Conservation (phyloP, 345 rosid genomes). For the Geranium rotundifolium region DNA sequence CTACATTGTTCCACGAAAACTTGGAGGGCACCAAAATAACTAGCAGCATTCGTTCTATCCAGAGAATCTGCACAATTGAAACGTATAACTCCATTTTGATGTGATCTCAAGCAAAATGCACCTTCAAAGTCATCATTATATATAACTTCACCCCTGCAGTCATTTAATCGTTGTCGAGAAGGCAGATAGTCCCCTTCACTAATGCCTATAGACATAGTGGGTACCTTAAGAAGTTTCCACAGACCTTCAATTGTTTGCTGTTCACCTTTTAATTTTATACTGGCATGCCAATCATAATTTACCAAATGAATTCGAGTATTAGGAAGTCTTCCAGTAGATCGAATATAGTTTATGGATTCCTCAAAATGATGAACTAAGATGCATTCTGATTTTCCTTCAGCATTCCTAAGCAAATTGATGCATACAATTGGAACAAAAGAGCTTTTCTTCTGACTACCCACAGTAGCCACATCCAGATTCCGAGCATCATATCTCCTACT, state of each 20-base stretch:
- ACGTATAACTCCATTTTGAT: constrained; percentile 93
- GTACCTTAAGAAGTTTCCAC: constrained; percentile 69
- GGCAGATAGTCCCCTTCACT: constrained; percentile 91
- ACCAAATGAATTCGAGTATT: constrained; percentile 49
- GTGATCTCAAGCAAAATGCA: constrained; percentile 88
- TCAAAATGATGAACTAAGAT: constrained; percentile 89
- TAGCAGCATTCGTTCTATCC: constrained; percentile 98
- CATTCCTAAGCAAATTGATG: constrained; percentile 77
- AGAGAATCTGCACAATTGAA: constrained; percentile 96
- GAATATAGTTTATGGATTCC: constrained; percentile 61
- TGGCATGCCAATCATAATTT: constrained; percentile 96
- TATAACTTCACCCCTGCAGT: constrained; percentile 87
- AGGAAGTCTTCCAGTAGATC: constrained; percentile 65
- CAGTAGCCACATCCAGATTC: constrained; percentile 39
- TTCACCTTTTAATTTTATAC: constrained; percentile 68
- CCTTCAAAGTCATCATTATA: constrained; percentile 63
- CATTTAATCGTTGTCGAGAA: constrained; percentile 62
- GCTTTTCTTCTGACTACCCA: constrained; percentile 56
- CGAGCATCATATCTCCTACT: constrained; percentile 78
- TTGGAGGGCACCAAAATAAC: constrained; percentile 87
- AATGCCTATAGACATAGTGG: constrained; percentile 60
- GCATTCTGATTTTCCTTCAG: constrained; percentile 83
- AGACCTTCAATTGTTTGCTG: constrained; percentile 86
- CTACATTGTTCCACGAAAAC: constrained; percentile 93
- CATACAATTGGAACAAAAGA: constrained; percentile 71